Conservation (phyloP, 2,329 filamentous ascomycete species). For the Coniochaeta pulveracea region DNA sequence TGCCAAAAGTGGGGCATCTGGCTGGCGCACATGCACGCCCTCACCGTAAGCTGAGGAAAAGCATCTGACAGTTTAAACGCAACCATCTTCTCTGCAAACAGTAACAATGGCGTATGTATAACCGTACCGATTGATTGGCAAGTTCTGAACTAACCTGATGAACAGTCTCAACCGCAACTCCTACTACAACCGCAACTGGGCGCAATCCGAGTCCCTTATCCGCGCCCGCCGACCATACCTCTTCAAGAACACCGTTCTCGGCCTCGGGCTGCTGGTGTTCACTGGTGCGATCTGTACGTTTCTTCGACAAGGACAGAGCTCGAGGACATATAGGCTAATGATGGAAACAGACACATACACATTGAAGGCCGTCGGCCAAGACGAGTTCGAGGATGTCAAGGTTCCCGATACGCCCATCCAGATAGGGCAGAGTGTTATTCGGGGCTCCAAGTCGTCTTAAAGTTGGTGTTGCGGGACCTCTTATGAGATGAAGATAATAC, state of each 20-base stretch:
- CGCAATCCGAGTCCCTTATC: conserved; percentile 79
- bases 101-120: too few relatives aligned
- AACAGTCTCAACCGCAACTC: conserved; percentile 1
- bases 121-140: neutral
- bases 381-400: conserved; percentile 92
- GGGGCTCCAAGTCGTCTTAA: conserved; percentile 19
- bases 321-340: conserved; percentile 1
- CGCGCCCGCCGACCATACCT: conserved; percentile 87
- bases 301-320: too few relatives aligned
- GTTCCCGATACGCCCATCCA: conserved; percentile 60
- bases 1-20: too few relatives aligned
- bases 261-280: conserved; percentile 61
- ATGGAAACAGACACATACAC: conserved; percentile 41
- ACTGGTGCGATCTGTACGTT: conserved; percentile 82
- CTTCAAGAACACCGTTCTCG: conserved; percentile 77
- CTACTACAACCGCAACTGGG: conserved; percentile 85
- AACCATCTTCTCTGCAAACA: neutral
- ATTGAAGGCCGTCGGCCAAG: conserved; percentile 81
- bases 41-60: too few relatives aligned
- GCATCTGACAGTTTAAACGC: neutral
- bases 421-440: conserved; percentile 14
- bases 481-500: neutral
- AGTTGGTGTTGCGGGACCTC: neutral
- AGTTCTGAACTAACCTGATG: neutral
- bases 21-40: too few relatives aligned